A percentile compares a stretch with the other conserved stretches of the same genome.
phyloP scores from a whole-genome alignment of 371 early-diverging fungal species.

The Mucor racemosus region DNA sequence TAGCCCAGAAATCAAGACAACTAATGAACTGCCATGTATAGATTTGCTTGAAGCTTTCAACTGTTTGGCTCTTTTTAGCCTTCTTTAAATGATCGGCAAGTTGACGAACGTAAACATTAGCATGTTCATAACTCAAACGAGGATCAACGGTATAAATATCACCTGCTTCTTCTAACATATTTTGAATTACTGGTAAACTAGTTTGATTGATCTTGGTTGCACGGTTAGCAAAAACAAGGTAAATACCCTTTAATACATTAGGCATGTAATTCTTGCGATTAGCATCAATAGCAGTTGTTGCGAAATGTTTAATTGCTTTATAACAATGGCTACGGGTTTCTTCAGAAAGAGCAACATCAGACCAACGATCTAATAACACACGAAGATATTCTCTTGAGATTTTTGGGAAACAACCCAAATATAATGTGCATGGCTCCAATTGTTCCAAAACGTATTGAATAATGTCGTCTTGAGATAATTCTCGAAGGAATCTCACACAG shows the following conservation, averaged over 20 bases:
- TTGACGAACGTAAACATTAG: constrained; percentile 88
- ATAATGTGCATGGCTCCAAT: constrained; percentile 70
- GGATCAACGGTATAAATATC: constrained; percentile 81
- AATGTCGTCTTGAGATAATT: constrained; percentile 81
- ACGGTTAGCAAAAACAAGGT: constrained; percentile 77
- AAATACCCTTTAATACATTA: constrained; percentile 72
- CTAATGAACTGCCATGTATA: constrained; percentile 95
- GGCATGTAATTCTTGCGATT: constrained; percentile 45
- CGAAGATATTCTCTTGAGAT: constrained; percentile 78
- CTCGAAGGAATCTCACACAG: constrained; percentile 73
- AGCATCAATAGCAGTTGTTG: constrained; percentile 38
- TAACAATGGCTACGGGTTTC: constrained; percentile 68
- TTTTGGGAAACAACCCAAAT: constrained; percentile 87
- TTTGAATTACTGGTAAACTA: constrained; percentile 74
- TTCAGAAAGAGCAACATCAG: constrained; percentile 65
- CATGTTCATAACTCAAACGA: constrained; percentile 81
- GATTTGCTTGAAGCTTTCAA: constrained; percentile 80
- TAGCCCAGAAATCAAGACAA: constrained; percentile 87
- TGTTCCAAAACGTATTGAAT: constrained; percentile 79
- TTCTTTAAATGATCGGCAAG: constrained; percentile 87
- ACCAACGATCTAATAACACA: constrained; percentile 69
- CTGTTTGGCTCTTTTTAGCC: constrained; percentile 79
- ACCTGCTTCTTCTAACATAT: constrained; percentile 88
- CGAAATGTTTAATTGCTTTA: constrained; percentile 36
- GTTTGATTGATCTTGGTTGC: constrained; percentile 75